phyloP scores from a whole-genome alignment of 352 stramenopile genomes.

The Globisporangium cederbergense region DNA sequence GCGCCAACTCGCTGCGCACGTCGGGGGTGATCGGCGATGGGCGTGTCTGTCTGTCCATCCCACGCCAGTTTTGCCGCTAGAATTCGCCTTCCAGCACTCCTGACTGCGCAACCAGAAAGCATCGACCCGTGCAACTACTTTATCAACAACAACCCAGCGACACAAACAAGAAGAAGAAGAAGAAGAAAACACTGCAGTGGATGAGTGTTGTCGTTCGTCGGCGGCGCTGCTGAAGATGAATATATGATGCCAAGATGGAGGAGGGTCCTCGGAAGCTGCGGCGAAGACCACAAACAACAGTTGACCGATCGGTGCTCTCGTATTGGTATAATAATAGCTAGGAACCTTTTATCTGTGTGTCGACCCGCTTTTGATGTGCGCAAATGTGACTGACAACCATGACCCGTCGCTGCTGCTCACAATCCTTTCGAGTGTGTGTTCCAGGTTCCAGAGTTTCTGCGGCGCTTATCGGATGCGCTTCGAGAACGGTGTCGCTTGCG shows the following conservation, averaged over 20 bases:
- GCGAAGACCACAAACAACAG: conserved; percentile 12
- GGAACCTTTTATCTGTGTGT: conserved; percentile 17
- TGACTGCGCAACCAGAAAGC: conserved; percentile 8
- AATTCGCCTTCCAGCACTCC: conserved; percentile 5
- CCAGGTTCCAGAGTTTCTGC: background rate
- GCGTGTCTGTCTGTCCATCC: background rate
- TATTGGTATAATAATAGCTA: conserved; percentile 43
- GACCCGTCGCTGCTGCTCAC: background rate
- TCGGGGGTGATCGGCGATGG: background rate
- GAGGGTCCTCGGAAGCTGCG: conserved; percentile 7
- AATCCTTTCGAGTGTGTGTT: background rate
- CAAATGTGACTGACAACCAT: background rate
- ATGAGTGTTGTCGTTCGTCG: conserved; percentile 5
- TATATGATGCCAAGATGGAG: conserved; percentile 10
- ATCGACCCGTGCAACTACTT: conserved; percentile 5
- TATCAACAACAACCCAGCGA: conserved; percentile 12
- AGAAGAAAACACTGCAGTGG: conserved; percentile 7
- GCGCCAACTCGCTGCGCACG: conserved; percentile 5
- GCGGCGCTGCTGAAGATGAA: conserved; percentile 11
- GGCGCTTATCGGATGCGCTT: conserved; percentile 13
- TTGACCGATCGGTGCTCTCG: conserved; percentile 11
- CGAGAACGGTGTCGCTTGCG: background rate
- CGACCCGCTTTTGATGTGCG: background rate
- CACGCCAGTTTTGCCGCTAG: conserved; percentile 10
- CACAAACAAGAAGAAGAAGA: background rate